phyloP scores from a whole-genome alignment of 1,284 basidiomycete species.

The Trichosporon faecale region DNA sequence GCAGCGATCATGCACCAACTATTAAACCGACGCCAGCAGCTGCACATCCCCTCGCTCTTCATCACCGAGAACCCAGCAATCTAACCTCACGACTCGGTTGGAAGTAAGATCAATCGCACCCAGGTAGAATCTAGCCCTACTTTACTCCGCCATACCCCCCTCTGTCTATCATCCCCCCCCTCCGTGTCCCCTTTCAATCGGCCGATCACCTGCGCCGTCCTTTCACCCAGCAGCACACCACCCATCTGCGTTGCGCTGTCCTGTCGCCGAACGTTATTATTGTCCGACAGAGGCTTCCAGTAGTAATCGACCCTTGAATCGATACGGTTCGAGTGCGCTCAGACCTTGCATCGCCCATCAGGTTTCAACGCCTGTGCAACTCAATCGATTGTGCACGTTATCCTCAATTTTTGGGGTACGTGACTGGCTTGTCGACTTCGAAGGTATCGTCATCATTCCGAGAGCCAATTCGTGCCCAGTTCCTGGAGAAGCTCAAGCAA shows the following conservation, averaged over 20 bases:
- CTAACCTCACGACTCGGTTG: not conserved
- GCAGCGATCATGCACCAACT: not conserved
- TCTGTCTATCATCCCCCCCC: not conserved
- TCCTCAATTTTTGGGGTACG: constrained; percentile 1
- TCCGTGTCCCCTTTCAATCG: not conserved
- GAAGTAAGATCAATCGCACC: not conserved
- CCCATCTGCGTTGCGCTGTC: not conserved
- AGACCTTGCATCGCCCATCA: not conserved
- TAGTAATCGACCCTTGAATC: constrained; percentile 8
- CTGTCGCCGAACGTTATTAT: not conserved
- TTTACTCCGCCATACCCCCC: not conserved
- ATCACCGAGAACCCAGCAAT: not conserved
- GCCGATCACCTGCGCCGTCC: not conserved
- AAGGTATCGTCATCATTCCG: constrained; percentile 9
- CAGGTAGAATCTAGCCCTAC: not conserved
- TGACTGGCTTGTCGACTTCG: not conserved
- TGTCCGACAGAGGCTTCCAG: not conserved
- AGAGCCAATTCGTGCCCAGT: constrained; percentile 10
- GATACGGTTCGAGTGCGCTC: not conserved
- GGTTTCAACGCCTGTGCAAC: not conserved
- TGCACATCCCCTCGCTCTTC: not conserved
- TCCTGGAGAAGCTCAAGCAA: not conserved
- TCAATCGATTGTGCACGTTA: not conserved
- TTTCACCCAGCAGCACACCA: not conserved
- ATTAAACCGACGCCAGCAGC: not conserved